Conservation (phyloP, 1,284 basidiomycete species). For the Austropuccinia psidii region DNA sequence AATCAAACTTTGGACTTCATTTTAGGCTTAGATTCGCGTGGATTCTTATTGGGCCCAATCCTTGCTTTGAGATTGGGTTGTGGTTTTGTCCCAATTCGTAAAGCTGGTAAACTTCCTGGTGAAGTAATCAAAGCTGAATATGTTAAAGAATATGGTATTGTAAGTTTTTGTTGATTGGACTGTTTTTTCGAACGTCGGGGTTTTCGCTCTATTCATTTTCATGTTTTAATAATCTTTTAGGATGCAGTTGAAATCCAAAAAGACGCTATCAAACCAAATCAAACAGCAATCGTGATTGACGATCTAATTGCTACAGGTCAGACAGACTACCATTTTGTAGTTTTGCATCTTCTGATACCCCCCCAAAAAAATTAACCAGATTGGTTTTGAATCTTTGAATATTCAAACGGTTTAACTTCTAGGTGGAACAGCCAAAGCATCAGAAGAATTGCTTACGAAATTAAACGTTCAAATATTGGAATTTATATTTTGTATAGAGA, state of each 20-base stretch:
- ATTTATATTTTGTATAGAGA: slow-evolving; percentile 88
- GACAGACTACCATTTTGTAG: slow-evolving; percentile 35
- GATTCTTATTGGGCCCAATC: slow-evolving; percentile 89
- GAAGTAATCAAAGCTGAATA: slow-evolving; percentile 68
- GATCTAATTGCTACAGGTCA: slow-evolving; percentile 92
- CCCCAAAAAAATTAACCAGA: background rate
- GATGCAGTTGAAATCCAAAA: slow-evolving; percentile 93
- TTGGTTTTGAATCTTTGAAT: background rate
- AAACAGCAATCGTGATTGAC: slow-evolving; percentile 82
- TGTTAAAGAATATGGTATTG: slow-evolving; percentile 86
- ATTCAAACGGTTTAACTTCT: slow-evolving; percentile 24
- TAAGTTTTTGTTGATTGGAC: slow-evolving; percentile 49
- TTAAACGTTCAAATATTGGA: slow-evolving; percentile 76
- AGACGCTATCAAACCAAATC: slow-evolving; percentile 70
- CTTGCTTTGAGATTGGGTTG: slow-evolving; percentile 85
- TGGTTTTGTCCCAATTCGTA: slow-evolving; percentile 92
- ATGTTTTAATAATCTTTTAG: slow-evolving; percentile 49
- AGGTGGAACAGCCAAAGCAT: slow-evolving; percentile 91
- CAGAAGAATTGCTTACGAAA: slow-evolving; percentile 78
- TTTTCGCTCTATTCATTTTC: slow-evolving; percentile 1
- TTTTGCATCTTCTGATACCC: background rate
- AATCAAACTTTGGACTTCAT: slow-evolving; percentile 77
- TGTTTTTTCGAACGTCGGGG: background rate
- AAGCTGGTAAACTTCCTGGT: slow-evolving; percentile 89
- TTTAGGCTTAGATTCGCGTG: slow-evolving; percentile 90